These are phyloP conservation scores for Phaffia tasmanica DNA, from an alignment of 768 basidiomycete genomes.

Conservation along the genomic window DNA sequence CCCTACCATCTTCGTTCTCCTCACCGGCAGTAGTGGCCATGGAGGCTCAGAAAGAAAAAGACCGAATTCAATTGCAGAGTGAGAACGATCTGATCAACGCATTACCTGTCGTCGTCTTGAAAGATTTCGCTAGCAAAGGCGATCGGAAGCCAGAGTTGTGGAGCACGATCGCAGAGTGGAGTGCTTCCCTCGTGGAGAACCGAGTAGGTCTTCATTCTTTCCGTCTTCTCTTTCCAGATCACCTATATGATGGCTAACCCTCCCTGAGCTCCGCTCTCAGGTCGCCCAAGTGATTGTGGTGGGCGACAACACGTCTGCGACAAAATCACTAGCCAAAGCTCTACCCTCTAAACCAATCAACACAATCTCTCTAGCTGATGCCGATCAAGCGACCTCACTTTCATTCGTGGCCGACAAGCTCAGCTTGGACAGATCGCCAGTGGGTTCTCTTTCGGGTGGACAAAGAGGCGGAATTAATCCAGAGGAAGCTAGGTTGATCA, in stretches of 20 bases:
- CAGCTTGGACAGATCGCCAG: conserved; percentile 36
- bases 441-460: conserved; percentile 14
- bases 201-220: conserved; percentile 44
- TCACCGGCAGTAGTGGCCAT: conserved; percentile 8
- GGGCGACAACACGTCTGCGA: conserved; percentile 76
- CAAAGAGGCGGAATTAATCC: conserved; percentile 43
- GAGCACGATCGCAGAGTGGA: conserved; percentile 70
- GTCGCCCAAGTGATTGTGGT: conserved; percentile 84
- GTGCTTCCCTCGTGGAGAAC: conserved; percentile 65
- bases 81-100: conserved; percentile 45
- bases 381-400: conserved; percentile 66
- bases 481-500: conserved; percentile 51
- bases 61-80: conserved; percentile 28
- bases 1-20: conserved; percentile 13
- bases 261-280: conserved; percentile 38
- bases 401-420: conserved; percentile 72
- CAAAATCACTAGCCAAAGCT: conserved; percentile 70
- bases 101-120: conserved; percentile 76
- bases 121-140: conserved; percentile 52
- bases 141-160: conserved; percentile 59
- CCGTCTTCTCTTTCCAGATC: not conserved
- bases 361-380: conserved; percentile 69
- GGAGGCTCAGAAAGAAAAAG: conserved; percentile 23
- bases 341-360: conserved; percentile 74
- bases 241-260: conserved; percentile 7